Evolutionary conservation across 148 eudicot genomes (phyloP).

Genomic region (Fagopyrum esculentum): DNA sequence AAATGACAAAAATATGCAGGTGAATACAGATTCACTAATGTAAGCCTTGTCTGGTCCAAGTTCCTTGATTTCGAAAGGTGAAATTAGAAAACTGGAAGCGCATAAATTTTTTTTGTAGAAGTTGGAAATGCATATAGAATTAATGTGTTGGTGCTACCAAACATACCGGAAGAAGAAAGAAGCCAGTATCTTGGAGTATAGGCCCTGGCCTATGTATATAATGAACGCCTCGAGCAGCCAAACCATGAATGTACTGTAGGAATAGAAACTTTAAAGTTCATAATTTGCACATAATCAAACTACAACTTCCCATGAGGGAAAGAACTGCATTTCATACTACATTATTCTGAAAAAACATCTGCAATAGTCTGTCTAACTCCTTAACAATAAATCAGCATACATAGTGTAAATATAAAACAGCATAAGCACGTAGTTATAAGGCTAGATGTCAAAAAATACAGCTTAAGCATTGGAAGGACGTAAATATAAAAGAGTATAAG

Average conservation of each 20-base stretch:
- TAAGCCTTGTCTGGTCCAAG: constrained; percentile 85
- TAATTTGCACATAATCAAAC: not conserved
- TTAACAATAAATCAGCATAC: not conserved
- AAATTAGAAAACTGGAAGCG: constrained; percentile 7
- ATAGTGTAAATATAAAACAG: not conserved
- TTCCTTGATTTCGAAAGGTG: constrained; percentile 34
- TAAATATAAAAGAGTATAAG: not conserved
- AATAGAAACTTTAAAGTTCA: not conserved
- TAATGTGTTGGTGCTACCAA: not conserved
- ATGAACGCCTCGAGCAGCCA: constrained; percentile 97
- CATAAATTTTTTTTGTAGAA: not conserved
- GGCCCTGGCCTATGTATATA: constrained; percentile 95
- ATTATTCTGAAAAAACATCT: not conserved
- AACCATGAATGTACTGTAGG: constrained; percentile 83
- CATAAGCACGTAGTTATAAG: not conserved
- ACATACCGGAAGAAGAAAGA: constrained; percentile 83
- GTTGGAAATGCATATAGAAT: not conserved
- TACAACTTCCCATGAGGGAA: not conserved
- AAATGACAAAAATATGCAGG: constrained; percentile 70
- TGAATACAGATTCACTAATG: constrained; percentile 80
- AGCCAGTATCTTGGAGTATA: constrained; percentile 83
- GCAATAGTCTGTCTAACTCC: not conserved
- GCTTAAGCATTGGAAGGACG: not conserved
- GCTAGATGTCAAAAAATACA: not conserved
- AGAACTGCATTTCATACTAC: not conserved